These are phyloP conservation scores for Xylariaceae sp. DNA, from an alignment of 2,329 filamentous ascomycete species.

Conservation along the genomic window DNA sequence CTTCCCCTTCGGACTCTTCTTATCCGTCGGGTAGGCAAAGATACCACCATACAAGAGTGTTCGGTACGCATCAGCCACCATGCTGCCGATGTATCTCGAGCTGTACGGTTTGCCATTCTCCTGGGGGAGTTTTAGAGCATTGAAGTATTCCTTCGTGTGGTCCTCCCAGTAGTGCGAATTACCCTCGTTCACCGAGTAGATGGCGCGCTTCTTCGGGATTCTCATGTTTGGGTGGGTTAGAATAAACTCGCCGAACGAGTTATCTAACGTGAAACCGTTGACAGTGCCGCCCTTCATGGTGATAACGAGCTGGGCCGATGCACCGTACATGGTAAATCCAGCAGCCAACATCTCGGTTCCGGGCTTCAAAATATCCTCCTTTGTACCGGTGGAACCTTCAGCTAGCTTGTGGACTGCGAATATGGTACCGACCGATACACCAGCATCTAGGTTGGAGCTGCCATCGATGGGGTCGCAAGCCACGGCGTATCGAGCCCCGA, in stretches of 20 bases:
- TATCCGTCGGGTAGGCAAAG: constrained; percentile 96
- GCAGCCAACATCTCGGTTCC: constrained; percentile 90
- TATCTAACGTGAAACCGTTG: constrained; percentile 98
- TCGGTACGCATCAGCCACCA: constrained; percentile 98
- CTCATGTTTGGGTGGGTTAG: constrained; percentile 94
- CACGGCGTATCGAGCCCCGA: constrained; percentile 85
- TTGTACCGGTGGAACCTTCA: constrained; percentile 71
- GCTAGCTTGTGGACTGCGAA: constrained; percentile 91
- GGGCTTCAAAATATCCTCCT: constrained; percentile 85
- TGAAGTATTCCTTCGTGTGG: constrained; percentile 82
- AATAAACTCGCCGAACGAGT: constrained; percentile 97
- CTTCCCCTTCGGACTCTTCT: constrained; percentile 98
- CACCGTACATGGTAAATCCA: constrained; percentile 99
- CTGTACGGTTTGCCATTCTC: constrained; percentile 86
- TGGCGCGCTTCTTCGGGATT: constrained; percentile 76
- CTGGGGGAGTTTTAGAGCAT: constrained; percentile 81
- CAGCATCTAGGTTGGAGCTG: constrained; percentile 94
- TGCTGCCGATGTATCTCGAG: constrained; percentile 92
- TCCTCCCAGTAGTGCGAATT: constrained; percentile 97
- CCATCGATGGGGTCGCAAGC: constrained; percentile 98
- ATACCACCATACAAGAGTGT: constrained; percentile 94
- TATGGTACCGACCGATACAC: constrained; percentile 97
- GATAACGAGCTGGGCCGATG: constrained; percentile 92
- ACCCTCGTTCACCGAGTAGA: constrained; percentile 98
- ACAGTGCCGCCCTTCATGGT: constrained; percentile 92